Conservation (phyloP, 495 filamentous ascomycete species). For the Acidiella bohemica region DNA sequence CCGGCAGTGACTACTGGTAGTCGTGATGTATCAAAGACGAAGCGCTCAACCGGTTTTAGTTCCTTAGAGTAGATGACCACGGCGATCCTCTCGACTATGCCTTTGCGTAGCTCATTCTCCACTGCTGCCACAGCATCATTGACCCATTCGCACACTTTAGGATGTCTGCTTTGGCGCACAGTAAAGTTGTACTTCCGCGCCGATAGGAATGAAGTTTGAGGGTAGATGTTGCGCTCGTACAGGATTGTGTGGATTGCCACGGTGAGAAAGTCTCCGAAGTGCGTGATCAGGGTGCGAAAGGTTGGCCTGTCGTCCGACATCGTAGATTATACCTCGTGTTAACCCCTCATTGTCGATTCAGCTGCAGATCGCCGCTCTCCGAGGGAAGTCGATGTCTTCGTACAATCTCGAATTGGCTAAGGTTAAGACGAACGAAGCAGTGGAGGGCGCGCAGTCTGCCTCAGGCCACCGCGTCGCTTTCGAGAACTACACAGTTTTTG, state of each 20-base stretch:
- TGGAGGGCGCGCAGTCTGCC: no score
- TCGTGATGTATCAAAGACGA: constrained; percentile 64
- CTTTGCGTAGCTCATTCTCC: constrained; percentile 57
- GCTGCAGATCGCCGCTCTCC: no score
- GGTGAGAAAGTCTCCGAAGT: constrained; percentile 67
- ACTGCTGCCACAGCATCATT: constrained; percentile 67
- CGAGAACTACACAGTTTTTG: no score
- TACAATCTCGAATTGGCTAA: no score
- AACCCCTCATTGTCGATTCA: no score
- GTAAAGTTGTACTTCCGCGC: constrained; percentile 78
- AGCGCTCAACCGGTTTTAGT: constrained; percentile 52
- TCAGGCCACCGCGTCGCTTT: no score
- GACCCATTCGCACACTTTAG: constrained; percentile 84
- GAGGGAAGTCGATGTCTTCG: no score
- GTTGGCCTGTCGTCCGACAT: constrained; percentile 27
- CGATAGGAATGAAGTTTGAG: constrained; percentile 61
- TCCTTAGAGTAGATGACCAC: constrained; percentile 56
- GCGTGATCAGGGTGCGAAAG: constrained; percentile 38
- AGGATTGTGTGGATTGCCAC: constrained; percentile 88
- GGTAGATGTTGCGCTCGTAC: constrained; percentile 76
- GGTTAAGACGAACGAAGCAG: no score
- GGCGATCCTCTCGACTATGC: constrained; percentile 54
- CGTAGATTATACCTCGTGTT: no score
- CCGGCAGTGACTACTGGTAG: constrained; percentile 52
- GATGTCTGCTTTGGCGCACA: constrained; percentile 79